Base-by-base conservation (phyloP, 768 basidiomycete species). In the Psilocybe cubensis region DNA sequence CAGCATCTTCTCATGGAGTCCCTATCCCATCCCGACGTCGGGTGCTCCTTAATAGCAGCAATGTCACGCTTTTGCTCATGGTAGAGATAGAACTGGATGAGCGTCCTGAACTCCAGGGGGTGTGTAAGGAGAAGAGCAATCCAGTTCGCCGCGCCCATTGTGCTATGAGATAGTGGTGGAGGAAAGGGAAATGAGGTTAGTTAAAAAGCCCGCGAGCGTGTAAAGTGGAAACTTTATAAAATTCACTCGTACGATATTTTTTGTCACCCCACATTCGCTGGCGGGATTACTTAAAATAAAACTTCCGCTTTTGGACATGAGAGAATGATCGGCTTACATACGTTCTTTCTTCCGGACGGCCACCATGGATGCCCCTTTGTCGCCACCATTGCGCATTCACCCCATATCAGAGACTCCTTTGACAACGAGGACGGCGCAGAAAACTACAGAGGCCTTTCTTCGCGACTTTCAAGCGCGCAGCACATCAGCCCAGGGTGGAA, bases 1-100 rank as follows among this genome's bases (percentile, higher is more conserved):
- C 95, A 98, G 68, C 95, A 98, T 41, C 85, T 79, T 54, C 86
- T 83, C 96, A 99, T 99, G 8, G 85, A 78, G 35, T 82, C 68
- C 54, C 96, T 79, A 74, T 97, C 87, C 87, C 91, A 98, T 41
- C 93, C 93, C 1, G 94, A 91, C 18, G 88, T 86, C 0, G 81
- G 76, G 63, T 91, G 84, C 64, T 98, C 92, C 60, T 81, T 74
- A 55, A 85, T 75, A 1, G 84, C 79, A 42, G 91, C 86, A 65
- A 98, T 91, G 66, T 96, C 92, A 63, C 94, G 86, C 66, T 86
- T 86, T 62, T 82, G 79, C 58, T 94, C 88, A 72, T 94, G 85
- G 74, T 88, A 95, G 29, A 97, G 64, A 64, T 84, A 85, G 78
- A 88, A 98, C 66, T 94, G 91, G 23, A 96, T 63, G 29, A 98